Percentiles rank a stretch among this genome's conserved stretches.
Conservation (phyloP, 169 alveolate genomes). For the Perkinsus marinus region DNA sequence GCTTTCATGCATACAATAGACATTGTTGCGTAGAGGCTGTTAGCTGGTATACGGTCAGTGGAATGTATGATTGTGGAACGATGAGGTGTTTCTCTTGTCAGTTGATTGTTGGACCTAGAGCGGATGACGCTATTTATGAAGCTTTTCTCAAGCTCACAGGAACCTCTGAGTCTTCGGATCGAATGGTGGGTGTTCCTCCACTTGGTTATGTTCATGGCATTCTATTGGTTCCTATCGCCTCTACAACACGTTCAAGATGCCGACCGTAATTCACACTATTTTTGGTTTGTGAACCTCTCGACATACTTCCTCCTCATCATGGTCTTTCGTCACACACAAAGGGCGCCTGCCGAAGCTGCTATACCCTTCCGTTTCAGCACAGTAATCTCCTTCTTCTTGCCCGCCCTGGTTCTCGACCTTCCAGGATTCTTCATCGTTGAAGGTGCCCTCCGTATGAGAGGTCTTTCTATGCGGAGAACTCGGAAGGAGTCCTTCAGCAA, state of each 20-base stretch:
- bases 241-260: neutral
- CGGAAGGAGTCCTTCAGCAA: neutral
- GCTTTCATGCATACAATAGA: too few species aligned
- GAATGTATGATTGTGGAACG: too few species aligned
- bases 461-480: neutral
- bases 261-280: neutral
- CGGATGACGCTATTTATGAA: too few species aligned
- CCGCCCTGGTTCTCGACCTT: neutral
- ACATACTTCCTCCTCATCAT: neutral
- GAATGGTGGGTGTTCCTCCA: neutral
- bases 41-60: too few species aligned
- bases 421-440: neutral
- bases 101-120: neutral
- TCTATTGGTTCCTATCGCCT: neutral
- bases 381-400: neutral
- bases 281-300: neutral
- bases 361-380: neutral
- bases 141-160: neutral
- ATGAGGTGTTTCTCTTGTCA: too few species aligned
- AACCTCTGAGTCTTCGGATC: neutral
- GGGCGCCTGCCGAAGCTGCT: neutral
- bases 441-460: neutral
- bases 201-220: neutral
- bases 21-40: too few species aligned
- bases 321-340: neutral